A percentile compares a stretch with the other conserved stretches of the same genome.
Conservation (phyloP, 306 rosid species). For the Pyrus pyrifolia region DNA sequence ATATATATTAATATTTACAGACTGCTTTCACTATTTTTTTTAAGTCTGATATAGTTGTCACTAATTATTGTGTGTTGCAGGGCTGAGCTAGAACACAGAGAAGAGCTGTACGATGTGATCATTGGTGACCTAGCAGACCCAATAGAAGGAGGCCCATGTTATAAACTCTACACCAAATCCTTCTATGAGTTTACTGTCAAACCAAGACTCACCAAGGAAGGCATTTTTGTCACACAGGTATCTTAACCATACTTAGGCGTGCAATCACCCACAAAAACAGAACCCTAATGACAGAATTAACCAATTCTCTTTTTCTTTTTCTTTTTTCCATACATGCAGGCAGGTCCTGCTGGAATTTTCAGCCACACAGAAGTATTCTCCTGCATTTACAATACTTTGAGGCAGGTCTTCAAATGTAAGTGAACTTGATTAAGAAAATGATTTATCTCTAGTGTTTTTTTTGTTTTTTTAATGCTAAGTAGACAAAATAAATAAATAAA, state of each 20-base stretch:
- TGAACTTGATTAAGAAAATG: neutral
- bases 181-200: constrained; percentile 80
- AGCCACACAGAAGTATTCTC: constrained; percentile 93
- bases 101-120: constrained; percentile 68
- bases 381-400: constrained; percentile 85
- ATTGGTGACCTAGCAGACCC: constrained; percentile 95
- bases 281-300: neutral
- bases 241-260: neutral
- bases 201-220: constrained; percentile 71
- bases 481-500: no score
- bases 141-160: constrained; percentile 94
- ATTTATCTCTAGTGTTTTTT: neutral
- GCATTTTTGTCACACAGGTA: constrained; percentile 94
- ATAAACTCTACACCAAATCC: constrained; percentile 90
- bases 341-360: constrained; percentile 98
- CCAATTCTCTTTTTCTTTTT: neutral
- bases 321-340: constrained; percentile 48
- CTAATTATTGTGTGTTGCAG: constrained; percentile 31
- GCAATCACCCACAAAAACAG: neutral
- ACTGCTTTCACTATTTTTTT: neutral
- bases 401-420: constrained; percentile 90
- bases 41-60: neutral
- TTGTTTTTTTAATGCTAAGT: no score
- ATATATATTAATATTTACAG: neutral
- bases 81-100: constrained; percentile 64